Conservation (phyloP, 257 asterid genomes). For the Verbena officinalis region DNA sequence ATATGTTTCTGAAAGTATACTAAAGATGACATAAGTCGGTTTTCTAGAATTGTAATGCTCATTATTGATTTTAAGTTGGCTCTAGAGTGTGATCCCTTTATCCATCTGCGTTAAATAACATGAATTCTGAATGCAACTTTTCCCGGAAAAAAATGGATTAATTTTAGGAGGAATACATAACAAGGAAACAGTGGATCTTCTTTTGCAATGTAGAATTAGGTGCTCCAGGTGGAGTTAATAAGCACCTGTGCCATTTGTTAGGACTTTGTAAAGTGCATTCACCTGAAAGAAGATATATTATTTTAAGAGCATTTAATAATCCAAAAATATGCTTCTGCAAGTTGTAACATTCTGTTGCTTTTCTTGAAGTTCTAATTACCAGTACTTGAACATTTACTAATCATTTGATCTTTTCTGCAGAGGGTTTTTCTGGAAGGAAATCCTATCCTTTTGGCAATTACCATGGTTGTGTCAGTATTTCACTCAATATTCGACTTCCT, state of each 20-base stretch:
- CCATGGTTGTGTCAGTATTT: slow-evolving; percentile 85
- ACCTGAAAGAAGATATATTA: not conserved
- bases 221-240: not conserved
- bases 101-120: slow-evolving; percentile 9
- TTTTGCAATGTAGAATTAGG: not conserved
- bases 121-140: not conserved
- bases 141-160: not conserved
- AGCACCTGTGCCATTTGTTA: not conserved
- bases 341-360: not conserved
- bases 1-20: slow-evolving; percentile 8
- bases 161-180: not conserved
- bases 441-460: slow-evolving; percentile 82
- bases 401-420: slow-evolving; percentile 52
- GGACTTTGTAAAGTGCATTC: slow-evolving; percentile 16
- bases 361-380: not conserved
- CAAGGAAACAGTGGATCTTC: not conserved
- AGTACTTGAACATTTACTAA: slow-evolving; percentile 27
- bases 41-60: not conserved
- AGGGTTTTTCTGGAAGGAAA: slow-evolving; percentile 98
- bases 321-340: slow-evolving; percentile 1
- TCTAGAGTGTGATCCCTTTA: too few species aligned
- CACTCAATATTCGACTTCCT: slow-evolving; percentile 92
- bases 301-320: not conserved
- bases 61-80: too few species aligned
- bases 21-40: not conserved